These are phyloP conservation scores for Pseudocercospora ulei DNA, from an alignment of 2,329 filamentous ascomycete species.

Conservation along the genomic window DNA sequence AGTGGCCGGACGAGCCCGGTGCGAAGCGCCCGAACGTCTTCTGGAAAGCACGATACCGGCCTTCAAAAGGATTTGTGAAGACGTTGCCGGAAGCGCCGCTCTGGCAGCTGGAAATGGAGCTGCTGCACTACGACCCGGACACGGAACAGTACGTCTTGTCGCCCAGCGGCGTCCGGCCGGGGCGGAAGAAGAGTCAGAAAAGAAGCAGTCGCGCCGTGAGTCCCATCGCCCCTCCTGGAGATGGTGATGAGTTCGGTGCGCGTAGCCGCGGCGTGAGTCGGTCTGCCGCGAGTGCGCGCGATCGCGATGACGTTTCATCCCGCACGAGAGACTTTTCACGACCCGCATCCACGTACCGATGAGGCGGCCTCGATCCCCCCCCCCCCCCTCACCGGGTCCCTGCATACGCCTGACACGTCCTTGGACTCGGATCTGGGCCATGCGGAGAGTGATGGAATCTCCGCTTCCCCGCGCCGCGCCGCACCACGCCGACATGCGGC, in stretches of 20 bases:
- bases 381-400: too few relatives aligned
- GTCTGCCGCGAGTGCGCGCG: neutral
- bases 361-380: too few relatives aligned
- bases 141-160: constrained; percentile 37
- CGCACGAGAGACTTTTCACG: neutral
- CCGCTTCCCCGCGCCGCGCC: too few relatives aligned
- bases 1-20: constrained; percentile 33
- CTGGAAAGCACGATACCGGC: constrained; percentile 37
- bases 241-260: constrained; percentile 4
- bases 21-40: constrained; percentile 36
- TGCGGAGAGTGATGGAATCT: too few relatives aligned
- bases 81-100: constrained; percentile 41
- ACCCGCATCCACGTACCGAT: constrained; percentile 3
- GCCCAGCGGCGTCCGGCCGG: constrained; percentile 19
- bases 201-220: constrained; percentile 10
- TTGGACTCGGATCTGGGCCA: too few relatives aligned
- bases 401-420: too few relatives aligned
- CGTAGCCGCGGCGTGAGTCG: neutral
- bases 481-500: too few relatives aligned
- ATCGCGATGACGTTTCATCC: constrained; percentile 1
- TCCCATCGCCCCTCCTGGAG: constrained; percentile 3
- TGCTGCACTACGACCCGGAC: constrained; percentile 37
- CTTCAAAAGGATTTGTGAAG: constrained; percentile 34
- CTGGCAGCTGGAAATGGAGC: constrained; percentile 39
- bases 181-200: constrained; percentile 18